Percentiles rank a stretch among this genome's conserved stretches.
phyloP scores from a whole-genome alignment of 108 stramenopile genomes.

The Phaeodactylum tricornutum region DNA sequence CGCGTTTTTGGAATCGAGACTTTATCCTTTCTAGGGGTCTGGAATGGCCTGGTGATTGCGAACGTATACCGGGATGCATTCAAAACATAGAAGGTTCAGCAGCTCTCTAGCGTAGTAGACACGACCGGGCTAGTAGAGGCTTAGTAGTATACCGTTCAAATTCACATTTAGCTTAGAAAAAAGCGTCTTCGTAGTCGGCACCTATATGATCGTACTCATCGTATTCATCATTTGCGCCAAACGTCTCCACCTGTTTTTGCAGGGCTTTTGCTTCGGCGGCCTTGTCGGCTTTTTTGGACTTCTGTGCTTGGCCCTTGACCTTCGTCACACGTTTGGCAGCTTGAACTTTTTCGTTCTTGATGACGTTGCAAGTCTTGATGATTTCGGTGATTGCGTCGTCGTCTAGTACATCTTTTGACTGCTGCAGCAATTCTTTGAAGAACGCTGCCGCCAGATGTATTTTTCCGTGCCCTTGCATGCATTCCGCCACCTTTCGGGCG shows the following conservation, averaged over 20 bases:
- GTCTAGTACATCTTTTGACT: constrained; percentile 78
- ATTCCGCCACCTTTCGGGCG: constrained; percentile 66
- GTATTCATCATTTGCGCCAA: constrained; percentile 78
- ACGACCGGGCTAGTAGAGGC: too few relatives aligned
- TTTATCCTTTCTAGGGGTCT: constrained; percentile 67
- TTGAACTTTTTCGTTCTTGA: constrained; percentile 89
- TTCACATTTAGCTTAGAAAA: too few relatives aligned
- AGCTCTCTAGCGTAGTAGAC: too few relatives aligned
- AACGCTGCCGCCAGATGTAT: constrained; percentile 64
- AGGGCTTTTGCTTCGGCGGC: constrained; percentile 65
- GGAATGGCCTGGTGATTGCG: constrained; percentile 53
- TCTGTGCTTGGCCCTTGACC: constrained; percentile 83
- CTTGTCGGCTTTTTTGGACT: constrained; percentile 82
- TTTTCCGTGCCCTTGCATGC: constrained; percentile 77
- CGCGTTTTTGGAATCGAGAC: constrained; percentile 82
- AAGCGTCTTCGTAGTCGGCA: constrained; percentile 76
- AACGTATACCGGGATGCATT: not conserved
- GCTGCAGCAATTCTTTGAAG: constrained; percentile 66
- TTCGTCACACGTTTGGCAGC: constrained; percentile 63
- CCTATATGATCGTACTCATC: constrained; percentile 81
- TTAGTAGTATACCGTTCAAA: too few relatives aligned
- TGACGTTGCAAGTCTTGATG: constrained; percentile 81
- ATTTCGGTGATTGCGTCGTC: constrained; percentile 80
- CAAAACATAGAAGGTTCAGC: too few relatives aligned
- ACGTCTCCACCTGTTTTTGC: constrained; percentile 62